A percentile compares a stretch with the other conserved stretches of the same genome.
phyloP scores from a whole-genome alignment of 148 eudicot species.

The Rhododendron molle region DNA sequence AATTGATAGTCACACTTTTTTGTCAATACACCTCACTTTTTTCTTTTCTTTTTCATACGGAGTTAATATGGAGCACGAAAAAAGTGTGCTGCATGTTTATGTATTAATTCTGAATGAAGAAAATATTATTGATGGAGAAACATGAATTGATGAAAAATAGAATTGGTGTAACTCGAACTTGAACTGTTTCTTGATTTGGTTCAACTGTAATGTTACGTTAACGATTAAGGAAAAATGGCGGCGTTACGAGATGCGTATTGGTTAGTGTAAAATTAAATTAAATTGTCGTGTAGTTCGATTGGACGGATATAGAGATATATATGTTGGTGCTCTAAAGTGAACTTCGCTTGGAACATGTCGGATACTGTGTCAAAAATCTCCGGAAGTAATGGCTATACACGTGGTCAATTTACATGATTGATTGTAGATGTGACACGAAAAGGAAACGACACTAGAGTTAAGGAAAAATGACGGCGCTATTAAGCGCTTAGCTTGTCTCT shows the following conservation, averaged over 20 bases:
- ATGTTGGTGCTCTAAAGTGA: neutral
- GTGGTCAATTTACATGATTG: neutral
- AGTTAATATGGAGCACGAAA: neutral
- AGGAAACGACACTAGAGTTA: neutral
- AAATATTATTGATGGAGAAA: neutral
- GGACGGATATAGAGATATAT: no score
- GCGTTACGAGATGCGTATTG: neutral
- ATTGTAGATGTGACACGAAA: neutral
- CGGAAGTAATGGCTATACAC: neutral
- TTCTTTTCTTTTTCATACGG: no score
- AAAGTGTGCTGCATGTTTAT: no score
- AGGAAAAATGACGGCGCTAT: neutral
- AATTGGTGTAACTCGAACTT: neutral
- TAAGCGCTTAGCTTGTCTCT: neutral
- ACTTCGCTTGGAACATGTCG: no score
- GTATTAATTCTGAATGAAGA: neutral
- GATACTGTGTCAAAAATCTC: neutral
- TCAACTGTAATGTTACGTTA: neutral
- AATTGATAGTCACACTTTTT: neutral
- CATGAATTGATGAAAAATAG: neutral
- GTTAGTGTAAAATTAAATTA: neutral
- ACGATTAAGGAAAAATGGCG: neutral
- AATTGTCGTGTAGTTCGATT: neutral
- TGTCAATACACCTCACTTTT: neutral
- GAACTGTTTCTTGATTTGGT: neutral